These are phyloP conservation scores for Ophiostoma australiae DNA, from an alignment of 2,329 filamentous ascomycete species.

Conservation along the genomic window DNA sequence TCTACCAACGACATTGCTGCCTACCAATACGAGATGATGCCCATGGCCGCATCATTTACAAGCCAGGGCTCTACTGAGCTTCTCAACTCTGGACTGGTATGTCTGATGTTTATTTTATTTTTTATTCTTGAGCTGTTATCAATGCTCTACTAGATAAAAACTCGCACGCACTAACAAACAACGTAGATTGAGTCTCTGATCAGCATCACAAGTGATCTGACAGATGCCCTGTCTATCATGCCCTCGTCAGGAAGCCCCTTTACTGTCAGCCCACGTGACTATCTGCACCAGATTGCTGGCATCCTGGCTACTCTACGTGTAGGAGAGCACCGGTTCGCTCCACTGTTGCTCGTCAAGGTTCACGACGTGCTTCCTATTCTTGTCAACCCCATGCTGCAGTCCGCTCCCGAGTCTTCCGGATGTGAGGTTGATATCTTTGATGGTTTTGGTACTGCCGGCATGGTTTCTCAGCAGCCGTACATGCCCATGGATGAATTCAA, in stretches of 20 bases:
- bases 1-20: slow-evolving; percentile 33
- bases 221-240: slow-evolving; percentile 65
- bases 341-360: slow-evolving; percentile 70
- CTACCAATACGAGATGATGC: slow-evolving; percentile 61
- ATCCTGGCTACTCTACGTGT: slow-evolving; percentile 67
- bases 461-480: slow-evolving; percentile 48
- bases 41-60: slow-evolving; percentile 66
- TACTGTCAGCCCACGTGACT: slow-evolving; percentile 63
- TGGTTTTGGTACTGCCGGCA: slow-evolving; percentile 59
- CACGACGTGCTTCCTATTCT: slow-evolving; percentile 63
- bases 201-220: slow-evolving; percentile 67
- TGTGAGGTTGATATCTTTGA: slow-evolving; percentile 59
- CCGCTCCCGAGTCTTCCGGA: slow-evolving; percentile 46
- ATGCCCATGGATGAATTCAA: slow-evolving; percentile 46
- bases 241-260: slow-evolving; percentile 59
- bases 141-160: not conserved
- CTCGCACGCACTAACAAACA: not conserved
- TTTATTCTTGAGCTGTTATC: not conserved
- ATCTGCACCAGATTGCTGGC: slow-evolving; percentile 64
- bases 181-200: slow-evolving; percentile 74
- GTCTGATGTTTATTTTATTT: not conserved
- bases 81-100: slow-evolving; percentile 60
- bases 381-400: slow-evolving; percentile 56
- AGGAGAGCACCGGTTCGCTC: slow-evolving; percentile 70
- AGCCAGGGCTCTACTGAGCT: slow-evolving; percentile 66